A percentile compares a stretch with the other conserved stretches of the same genome.
Conservation (phyloP, 2,329 filamentous ascomycete species). For the Calonectria honghensis region DNA sequence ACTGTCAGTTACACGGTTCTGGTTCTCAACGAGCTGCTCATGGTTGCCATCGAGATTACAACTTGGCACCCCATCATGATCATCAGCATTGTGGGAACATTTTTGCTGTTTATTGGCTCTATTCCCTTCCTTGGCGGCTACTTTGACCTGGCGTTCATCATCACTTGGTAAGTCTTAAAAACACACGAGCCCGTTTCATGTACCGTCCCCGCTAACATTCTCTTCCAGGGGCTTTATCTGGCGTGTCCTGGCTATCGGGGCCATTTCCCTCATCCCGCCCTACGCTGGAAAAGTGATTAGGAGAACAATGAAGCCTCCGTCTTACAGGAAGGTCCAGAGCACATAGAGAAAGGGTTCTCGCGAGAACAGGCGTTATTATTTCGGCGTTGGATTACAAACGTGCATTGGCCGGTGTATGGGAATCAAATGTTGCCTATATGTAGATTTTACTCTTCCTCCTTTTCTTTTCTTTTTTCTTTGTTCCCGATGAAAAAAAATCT, state of each 20-base stretch:
- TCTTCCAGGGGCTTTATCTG: slow-evolving; percentile 84
- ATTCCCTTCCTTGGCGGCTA: slow-evolving; percentile 93
- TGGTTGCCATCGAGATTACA: slow-evolving; percentile 97
- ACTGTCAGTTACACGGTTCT: slow-evolving; percentile 94
- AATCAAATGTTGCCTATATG: slow-evolving; percentile 36
- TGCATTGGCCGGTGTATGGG: slow-evolving; percentile 43
- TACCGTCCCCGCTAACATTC: slow-evolving; percentile 41
- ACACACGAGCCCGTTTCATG: neutral
- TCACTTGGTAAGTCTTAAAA: slow-evolving; percentile 75
- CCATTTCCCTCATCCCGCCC: slow-evolving; percentile 88
- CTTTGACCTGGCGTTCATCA: slow-evolving; percentile 88
- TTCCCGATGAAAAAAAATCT: slow-evolving; percentile 37
- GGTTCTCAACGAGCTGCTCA: slow-evolving; percentile 94
- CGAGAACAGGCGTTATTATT: slow-evolving; percentile 38
- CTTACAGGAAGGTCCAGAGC: slow-evolving; percentile 93
- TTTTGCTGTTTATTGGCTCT: slow-evolving; percentile 85
- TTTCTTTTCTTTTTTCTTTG: slow-evolving; percentile 43
- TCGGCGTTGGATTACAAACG: slow-evolving; percentile 47
- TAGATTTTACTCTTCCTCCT: slow-evolving; percentile 43
- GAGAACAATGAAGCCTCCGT: slow-evolving; percentile 91
- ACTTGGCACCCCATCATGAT: slow-evolving; percentile 99
- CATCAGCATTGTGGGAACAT: slow-evolving; percentile 87
- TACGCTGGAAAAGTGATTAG: slow-evolving; percentile 91
- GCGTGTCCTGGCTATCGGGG: slow-evolving; percentile 87
- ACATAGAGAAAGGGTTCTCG: slow-evolving; percentile 62